Conservation (phyloP, 176 grass and related monocot genomes). For the Dactylis glomerata region DNA sequence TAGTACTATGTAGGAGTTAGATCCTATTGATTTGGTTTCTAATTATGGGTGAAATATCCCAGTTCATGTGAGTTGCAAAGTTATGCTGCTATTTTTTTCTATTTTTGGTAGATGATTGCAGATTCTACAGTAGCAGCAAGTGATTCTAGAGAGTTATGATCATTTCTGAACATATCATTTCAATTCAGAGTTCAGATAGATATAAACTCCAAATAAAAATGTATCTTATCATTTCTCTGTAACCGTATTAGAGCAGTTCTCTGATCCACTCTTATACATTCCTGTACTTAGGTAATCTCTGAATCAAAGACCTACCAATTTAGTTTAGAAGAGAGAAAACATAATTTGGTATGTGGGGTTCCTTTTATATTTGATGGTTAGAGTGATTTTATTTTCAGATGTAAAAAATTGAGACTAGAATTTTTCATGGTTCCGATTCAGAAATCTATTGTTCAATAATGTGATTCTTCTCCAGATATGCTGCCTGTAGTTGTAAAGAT, state of each 20-base stretch:
- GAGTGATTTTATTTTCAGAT: background rate
- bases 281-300: background rate
- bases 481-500: background rate
- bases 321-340: background rate
- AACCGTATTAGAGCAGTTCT: background rate
- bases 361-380: background rate
- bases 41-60: background rate
- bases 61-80: background rate
- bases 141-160: background rate
- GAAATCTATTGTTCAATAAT: background rate
- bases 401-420: background rate
- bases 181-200: background rate
- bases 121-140: background rate
- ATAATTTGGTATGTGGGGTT: background rate
- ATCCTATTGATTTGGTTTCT: background rate
- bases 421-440: background rate
- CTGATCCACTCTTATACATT: background rate
- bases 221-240: background rate
- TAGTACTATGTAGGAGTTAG: background rate
- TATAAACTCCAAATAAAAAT: background rate
- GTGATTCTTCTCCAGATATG: conserved; percentile 7
- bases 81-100: background rate
- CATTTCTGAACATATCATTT: background rate
- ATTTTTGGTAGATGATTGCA: background rate
- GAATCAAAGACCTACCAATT: background rate